A percentile compares a stretch with the other conserved stretches of the same genome.
These are phyloP conservation scores for Cynanchum wilfordii DNA, from an alignment of 257 asterid species.

Conservation along the genomic window DNA sequence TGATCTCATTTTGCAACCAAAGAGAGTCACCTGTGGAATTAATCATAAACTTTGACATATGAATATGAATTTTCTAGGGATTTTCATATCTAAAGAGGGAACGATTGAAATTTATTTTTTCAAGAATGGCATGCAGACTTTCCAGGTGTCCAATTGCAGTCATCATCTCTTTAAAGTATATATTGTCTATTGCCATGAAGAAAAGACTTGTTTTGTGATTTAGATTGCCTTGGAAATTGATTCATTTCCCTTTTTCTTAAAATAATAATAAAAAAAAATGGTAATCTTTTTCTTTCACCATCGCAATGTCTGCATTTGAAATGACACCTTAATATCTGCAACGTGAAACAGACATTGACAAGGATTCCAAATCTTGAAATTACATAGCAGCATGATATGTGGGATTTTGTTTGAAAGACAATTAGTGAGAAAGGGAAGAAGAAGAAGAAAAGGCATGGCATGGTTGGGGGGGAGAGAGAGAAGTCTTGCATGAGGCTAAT, in stretches of 20 bases:
- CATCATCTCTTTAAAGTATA: slow-evolving; percentile 9
- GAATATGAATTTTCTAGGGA: slow-evolving; percentile 1
- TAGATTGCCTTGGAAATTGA: neutral
- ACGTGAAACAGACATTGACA: neutral
- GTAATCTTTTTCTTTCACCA: neutral
- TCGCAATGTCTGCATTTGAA: neutral
- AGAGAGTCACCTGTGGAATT: slow-evolving; percentile 6
- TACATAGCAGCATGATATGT: neutral
- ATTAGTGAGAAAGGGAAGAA: neutral
- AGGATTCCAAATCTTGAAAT: neutral
- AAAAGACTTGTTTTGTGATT: no score
- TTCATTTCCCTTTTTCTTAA: neutral
- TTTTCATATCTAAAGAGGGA: neutral
- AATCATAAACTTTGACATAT: slow-evolving; percentile 10
- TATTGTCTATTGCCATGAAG: slow-evolving; percentile 1
- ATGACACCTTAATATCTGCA: neutral
- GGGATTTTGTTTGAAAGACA: neutral
- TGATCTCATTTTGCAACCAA: slow-evolving; percentile 4
- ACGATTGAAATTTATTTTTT: slow-evolving; percentile 13
- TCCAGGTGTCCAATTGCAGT: slow-evolving; percentile 13
- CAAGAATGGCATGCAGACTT: slow-evolving; percentile 21
- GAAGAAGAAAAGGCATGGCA: no score
- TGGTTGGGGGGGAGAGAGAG: neutral
- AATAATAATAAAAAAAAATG: no score
- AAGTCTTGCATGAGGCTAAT: neutral